These are phyloP conservation scores for Gypsophila paniculata DNA, from an alignment of 179 eudicot genomes.

Conservation along the genomic window DNA sequence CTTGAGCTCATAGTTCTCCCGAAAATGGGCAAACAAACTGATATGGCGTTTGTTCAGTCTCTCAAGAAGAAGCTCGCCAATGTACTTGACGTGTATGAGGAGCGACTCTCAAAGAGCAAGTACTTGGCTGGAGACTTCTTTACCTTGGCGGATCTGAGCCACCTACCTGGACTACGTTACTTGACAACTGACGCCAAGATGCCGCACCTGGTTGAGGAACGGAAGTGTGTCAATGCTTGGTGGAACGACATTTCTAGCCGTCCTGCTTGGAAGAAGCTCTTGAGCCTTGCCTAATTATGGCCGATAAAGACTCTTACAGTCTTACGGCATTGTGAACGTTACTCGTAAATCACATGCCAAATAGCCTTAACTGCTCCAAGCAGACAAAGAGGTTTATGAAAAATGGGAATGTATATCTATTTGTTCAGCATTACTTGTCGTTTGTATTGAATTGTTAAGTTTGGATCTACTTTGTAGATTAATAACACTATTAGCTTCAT, in stretches of 20 bases:
- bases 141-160: constrained; percentile 61
- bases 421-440: neutral
- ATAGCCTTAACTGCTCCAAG: neutral
- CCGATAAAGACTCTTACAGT: neutral
- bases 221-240: constrained; percentile 49
- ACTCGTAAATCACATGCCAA: neutral
- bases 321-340: neutral
- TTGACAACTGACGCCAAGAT: constrained; percentile 30
- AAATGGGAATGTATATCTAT: neutral
- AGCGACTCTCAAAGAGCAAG: constrained; percentile 42
- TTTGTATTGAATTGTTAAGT: neutral
- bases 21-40: constrained; percentile 24
- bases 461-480: neutral
- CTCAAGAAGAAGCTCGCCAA: constrained; percentile 43
- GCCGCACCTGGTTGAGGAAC: constrained; percentile 26
- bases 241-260: constrained; percentile 59
- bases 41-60: constrained; percentile 34
- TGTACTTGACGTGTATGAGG: constrained; percentile 66
- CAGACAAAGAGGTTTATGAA: neutral
- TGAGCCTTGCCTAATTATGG: constrained; percentile 13
- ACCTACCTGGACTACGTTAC: constrained; percentile 52
- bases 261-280: constrained; percentile 65
- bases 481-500: neutral
- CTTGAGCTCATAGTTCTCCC: constrained; percentile 26
- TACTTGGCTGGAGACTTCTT: constrained; percentile 59